Base-by-base conservation (phyloP, 2,329 filamentous ascomycete species). In the Purpureocillium takamizusanense region DNA sequence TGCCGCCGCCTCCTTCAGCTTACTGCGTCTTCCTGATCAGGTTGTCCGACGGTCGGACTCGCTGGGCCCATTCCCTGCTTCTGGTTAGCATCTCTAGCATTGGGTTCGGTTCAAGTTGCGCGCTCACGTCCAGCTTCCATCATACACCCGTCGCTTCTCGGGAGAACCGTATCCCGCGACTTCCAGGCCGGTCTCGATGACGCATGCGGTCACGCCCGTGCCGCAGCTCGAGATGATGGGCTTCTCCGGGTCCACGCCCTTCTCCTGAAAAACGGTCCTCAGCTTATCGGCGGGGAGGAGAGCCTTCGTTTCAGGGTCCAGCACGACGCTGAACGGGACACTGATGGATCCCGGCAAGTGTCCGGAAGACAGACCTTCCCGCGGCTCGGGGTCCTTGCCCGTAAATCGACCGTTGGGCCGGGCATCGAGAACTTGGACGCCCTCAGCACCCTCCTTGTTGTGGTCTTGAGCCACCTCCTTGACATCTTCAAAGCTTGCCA, bases 91-190 rank as follows among this genome's bases (percentile, higher is more conserved):
- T 35, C 11, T 13, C 13, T 4, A 13, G 28, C 11, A 12, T 30
- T 13, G n/a, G 11, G 28, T 14, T 7, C 28, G 28, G 11, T 30
- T 7, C 7, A 7, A 28, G 7, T 7, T 12, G 6, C 13, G 10
- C 9, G 82, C 85, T 79, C 70, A 94, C 75, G 92, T 97, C 92
- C 92, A 98, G 61, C 89, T 95, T 35, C 92, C 92, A 59, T 98
- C 92, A 54, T 98, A 98, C 16, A 98, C 71, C 55, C 75, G 81
- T 48, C 86, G 76, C 39, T 76, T 75, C 43, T 80, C 73, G 0
- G 74, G 62, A 4, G 76, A 67, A 2, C 83, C 85, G 54, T 79
- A 89, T 2, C 80, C 81, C 16, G 89, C 86, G 59, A 87, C 80
- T 23, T 77, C 78, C 38, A 98, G 65, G 2, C 88, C 92, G 29